Conservation (phyloP, 179 eudicot genomes). For the Spinacia oleracea region DNA sequence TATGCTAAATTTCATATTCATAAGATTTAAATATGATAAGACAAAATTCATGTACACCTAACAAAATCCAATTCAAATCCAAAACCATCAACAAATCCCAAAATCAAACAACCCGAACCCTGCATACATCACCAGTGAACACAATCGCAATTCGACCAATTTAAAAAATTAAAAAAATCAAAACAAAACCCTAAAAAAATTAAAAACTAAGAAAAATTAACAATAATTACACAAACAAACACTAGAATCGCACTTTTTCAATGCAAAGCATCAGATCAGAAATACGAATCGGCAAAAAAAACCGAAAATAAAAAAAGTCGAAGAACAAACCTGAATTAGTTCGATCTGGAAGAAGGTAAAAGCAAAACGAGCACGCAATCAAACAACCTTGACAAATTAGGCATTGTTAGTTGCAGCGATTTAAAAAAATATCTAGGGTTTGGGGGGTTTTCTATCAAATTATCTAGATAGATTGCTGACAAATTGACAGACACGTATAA, state of each 20-base stretch:
- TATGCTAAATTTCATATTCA: background rate
- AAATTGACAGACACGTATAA: background rate
- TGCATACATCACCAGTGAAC: background rate
- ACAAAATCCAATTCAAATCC: background rate
- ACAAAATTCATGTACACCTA: background rate
- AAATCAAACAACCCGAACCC: background rate
- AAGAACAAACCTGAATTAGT: background rate
- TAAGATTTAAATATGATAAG: background rate
- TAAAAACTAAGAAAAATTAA: background rate
- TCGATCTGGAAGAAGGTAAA: slow-evolving; percentile 7
- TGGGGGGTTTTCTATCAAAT: background rate
- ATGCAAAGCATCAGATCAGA: background rate
- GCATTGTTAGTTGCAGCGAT: background rate
- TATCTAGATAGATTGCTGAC: background rate
- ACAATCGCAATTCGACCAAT: background rate
- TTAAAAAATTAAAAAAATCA: background rate
- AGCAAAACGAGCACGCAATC: background rate
- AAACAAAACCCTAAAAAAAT: background rate
- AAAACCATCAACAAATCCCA: background rate
- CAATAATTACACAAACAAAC: background rate
- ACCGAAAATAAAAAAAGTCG: background rate
- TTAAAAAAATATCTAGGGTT: slow-evolving; percentile 10
- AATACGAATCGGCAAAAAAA: background rate
- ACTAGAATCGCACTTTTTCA: background rate
- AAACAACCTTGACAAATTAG: background rate